Percentiles rank a stretch among this genome's conserved stretches.
Conservation (phyloP, 208 protist genomes). For the Acanthamoeba triangularis region DNA sequence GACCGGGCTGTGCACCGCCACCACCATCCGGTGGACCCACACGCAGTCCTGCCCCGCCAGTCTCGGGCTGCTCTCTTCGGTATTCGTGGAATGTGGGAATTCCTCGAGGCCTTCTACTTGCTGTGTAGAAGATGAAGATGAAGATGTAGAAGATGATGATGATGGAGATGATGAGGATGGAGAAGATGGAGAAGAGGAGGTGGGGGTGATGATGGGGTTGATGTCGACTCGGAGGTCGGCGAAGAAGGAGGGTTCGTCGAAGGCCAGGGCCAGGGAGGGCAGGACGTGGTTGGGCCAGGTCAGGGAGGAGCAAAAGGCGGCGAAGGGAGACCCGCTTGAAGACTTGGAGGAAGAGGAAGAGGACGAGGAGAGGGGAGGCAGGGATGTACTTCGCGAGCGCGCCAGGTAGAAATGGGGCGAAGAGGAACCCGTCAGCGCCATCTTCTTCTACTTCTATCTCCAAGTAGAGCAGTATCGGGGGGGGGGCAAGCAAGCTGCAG, state of each 20-base stretch:
- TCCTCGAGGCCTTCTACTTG: neutral
- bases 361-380: neutral
- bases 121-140: no score
- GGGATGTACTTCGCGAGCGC: neutral
- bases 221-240: conserved; percentile 9
- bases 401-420: conserved; percentile 46
- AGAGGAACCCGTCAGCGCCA: neutral
- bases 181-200: neutral
- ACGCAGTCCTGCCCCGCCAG: neutral
- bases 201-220: neutral
- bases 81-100: neutral
- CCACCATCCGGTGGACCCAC: conserved; percentile 35
- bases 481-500: no score
- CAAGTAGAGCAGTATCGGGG: neutral
- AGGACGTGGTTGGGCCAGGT: neutral
- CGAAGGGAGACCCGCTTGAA: neutral
- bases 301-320: neutral
- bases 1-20: conserved; percentile 35
- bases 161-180: neutral
- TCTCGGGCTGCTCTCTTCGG: neutral
- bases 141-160: neutral
- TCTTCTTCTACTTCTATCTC: neutral
- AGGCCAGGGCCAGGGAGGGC: neutral
- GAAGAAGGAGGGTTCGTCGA: conserved; percentile 42
- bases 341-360: neutral